phyloP scores from a whole-genome alignment of 345 rosid species.

The Lepidium didymum region DNA sequence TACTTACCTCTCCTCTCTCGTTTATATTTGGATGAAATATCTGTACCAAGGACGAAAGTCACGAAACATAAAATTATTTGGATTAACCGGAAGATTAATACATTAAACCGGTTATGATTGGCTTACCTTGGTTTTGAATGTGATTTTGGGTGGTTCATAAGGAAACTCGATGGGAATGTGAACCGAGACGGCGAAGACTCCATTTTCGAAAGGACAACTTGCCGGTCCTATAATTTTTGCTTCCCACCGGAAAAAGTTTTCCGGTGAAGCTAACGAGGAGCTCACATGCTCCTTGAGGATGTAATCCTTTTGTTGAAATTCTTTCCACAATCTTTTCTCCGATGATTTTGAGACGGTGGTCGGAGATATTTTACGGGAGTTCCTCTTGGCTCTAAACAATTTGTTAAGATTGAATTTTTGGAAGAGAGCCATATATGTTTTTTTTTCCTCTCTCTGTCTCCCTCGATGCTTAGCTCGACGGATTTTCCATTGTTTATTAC shows the following conservation, averaged over 20 bases:
- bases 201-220: background rate
- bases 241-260: conserved; percentile 10
- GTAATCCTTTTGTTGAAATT: background rate
- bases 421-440: background rate
- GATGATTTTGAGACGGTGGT: background rate
- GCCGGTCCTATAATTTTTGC: conserved; percentile 9
- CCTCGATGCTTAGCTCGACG: background rate
- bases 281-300: background rate
- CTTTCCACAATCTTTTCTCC: conserved; percentile 1
- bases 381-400: background rate
- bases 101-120: background rate
- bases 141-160: conserved; percentile 8
- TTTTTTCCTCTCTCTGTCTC: background rate
- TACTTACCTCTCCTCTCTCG: background rate
- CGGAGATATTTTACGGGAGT: background rate
- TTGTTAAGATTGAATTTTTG: background rate
- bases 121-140: conserved; percentile 19
- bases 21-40: conserved; percentile 17
- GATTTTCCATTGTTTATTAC: background rate
- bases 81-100: background rate
- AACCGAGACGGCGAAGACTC: conserved; percentile 1
- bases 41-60: background rate
- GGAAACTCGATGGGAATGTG: background rate
- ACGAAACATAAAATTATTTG: background rate
- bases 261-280: background rate